phyloP scores from a whole-genome alignment of 148 eudicot genomes.

The Chenopodium album region DNA sequence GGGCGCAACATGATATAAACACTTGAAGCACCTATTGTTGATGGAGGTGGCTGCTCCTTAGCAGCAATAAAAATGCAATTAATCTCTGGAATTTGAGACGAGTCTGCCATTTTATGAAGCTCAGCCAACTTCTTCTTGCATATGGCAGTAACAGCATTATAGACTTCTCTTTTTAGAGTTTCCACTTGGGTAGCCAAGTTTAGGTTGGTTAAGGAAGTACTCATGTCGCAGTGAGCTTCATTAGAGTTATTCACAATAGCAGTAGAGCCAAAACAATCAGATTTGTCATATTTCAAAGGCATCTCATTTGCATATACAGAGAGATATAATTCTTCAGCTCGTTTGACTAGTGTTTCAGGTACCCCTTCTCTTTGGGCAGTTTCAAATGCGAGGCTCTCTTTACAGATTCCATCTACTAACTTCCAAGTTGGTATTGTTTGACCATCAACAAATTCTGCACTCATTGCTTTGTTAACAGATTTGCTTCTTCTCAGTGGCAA shows the following conservation, averaged over 20 bases:
- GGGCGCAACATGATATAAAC: slow-evolving; percentile 87
- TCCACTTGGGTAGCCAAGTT: slow-evolving; percentile 25
- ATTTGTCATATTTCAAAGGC: slow-evolving; percentile 15
- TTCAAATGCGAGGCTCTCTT: slow-evolving; percentile 97
- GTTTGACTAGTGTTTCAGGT: slow-evolving; percentile 57
- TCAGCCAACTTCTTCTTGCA: slow-evolving; percentile 56
- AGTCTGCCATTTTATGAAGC: slow-evolving; percentile 35
- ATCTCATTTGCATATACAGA: slow-evolving; percentile 46
- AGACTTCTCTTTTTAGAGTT: slow-evolving; percentile 42
- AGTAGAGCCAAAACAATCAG: slow-evolving; percentile 14
- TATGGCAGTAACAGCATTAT: slow-evolving; percentile 48
- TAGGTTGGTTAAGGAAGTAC: slow-evolving; percentile 9
- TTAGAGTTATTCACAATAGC: slow-evolving; percentile 11
- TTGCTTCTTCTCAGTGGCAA: slow-evolving; percentile 62
- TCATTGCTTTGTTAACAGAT: slow-evolving; percentile 74
- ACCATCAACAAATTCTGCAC: slow-evolving; percentile 58
- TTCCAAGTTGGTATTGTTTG: slow-evolving; percentile 85
- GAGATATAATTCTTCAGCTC: slow-evolving; percentile 76
- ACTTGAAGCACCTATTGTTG: slow-evolving; percentile 83
- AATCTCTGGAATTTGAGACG: slow-evolving; percentile 31
- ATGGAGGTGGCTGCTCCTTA: slow-evolving; percentile 90
- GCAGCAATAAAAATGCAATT: slow-evolving; percentile 59
- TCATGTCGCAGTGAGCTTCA: slow-evolving; percentile 21
- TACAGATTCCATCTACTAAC: slow-evolving; percentile 86
- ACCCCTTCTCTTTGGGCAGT: slow-evolving; percentile 91